Evolutionary conservation across 2,329 filamentous ascomycete species (phyloP).

Genomic region (Arachnomyces sp.): DNA sequence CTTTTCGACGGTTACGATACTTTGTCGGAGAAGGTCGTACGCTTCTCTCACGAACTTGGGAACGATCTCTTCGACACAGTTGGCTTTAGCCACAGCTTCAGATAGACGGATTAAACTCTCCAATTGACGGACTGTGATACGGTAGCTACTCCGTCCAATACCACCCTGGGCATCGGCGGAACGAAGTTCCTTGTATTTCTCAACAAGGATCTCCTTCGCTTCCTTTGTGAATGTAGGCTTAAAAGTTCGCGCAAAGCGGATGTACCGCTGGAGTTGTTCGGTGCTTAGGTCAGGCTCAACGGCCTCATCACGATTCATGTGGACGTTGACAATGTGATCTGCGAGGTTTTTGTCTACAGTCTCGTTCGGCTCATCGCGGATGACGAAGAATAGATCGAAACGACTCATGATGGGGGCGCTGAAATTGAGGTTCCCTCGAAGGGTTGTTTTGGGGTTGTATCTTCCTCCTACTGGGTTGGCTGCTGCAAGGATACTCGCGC

Average conservation of each 20-base stretch:
- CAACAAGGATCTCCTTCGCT: conserved; percentile 74
- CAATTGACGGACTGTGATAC: conserved; percentile 92
- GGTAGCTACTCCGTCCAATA: conserved; percentile 87
- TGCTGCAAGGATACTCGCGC: conserved; percentile 89
- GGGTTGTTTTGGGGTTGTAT: conserved; percentile 87
- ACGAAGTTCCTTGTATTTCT: conserved; percentile 91
- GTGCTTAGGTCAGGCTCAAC: conserved; percentile 91
- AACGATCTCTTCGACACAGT: conserved; percentile 85
- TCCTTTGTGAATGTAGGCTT: conserved; percentile 84
- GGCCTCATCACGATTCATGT: conserved; percentile 85
- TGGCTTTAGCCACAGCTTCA: conserved; percentile 97
- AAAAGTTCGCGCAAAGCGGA: conserved; percentile 92
- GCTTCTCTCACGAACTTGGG: conserved; percentile 83
- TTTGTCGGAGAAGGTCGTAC: conserved; percentile 81
- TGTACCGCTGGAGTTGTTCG: conserved; percentile 92
- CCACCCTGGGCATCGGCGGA: conserved; percentile 91
- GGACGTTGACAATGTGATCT: conserved; percentile 87
- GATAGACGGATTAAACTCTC: conserved; percentile 92
- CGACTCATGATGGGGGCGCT: conserved; percentile 98
- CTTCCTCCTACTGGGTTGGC: conserved; percentile 92
- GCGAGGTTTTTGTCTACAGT: conserved; percentile 81
- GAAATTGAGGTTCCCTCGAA: conserved; percentile 96
- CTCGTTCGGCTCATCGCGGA: conserved; percentile 95
- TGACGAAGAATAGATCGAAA: conserved; percentile 97
- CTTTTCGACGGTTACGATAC: conserved; percentile 95